phyloP scores from a whole-genome alignment of 2,329 filamentous ascomycete genomes.

The Penicillium sp. region DNA sequence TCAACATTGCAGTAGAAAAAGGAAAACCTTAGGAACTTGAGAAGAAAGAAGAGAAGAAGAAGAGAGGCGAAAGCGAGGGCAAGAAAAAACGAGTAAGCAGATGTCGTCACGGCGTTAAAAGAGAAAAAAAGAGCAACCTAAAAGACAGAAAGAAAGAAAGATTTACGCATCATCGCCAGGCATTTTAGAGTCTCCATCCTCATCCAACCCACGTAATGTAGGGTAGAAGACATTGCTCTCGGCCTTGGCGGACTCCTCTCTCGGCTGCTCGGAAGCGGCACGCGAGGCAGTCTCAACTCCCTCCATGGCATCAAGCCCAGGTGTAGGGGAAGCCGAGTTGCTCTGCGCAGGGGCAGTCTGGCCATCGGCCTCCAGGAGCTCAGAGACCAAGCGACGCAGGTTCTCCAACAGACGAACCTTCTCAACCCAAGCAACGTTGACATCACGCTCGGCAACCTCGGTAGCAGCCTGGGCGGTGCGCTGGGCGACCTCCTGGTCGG shows the following conservation, averaged over 20 bases:
- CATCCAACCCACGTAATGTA: conserved; percentile 34
- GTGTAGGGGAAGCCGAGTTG: conserved; percentile 19
- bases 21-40: neutral
- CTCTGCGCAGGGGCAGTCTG: conserved; percentile 37
- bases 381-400: conserved; percentile 59
- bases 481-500: conserved; percentile 33
- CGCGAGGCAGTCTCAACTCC: conserved; percentile 35
- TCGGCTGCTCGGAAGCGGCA: conserved; percentile 49
- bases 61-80: conserved; percentile 8
- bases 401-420: conserved; percentile 66
- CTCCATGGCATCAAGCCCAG: conserved; percentile 29
- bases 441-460: conserved; percentile 43
- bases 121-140: neutral
- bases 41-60: neutral
- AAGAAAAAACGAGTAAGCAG: conserved; percentile 9
- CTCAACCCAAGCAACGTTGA: conserved; percentile 62
- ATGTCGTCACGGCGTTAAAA: conserved; percentile 24
- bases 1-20: neutral
- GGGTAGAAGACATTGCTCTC: conserved; percentile 33
- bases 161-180: conserved; percentile 26
- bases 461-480: conserved; percentile 42
- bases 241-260: conserved; percentile 26
- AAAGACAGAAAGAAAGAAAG: neutral
- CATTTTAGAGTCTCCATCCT: conserved; percentile 41
- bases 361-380: conserved; percentile 56